Conservation (phyloP, 2,329 filamentous ascomycete genomes). For the Talaromyces sp. region DNA sequence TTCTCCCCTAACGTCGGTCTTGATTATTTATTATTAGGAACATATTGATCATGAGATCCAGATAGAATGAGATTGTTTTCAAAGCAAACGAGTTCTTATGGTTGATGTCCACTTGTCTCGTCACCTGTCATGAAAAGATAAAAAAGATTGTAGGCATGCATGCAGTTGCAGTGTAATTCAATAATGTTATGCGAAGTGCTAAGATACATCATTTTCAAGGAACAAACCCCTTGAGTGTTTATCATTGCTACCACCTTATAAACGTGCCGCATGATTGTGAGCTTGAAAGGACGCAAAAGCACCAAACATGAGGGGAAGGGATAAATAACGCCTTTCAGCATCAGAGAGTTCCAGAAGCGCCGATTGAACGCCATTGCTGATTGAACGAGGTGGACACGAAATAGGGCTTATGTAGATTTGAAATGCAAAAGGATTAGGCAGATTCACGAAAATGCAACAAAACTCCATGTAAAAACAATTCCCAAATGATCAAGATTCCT, state of each 20-base stretch:
- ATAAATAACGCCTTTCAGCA: background rate
- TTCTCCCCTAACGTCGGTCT: background rate
- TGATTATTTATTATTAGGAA: background rate
- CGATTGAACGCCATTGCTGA: background rate
- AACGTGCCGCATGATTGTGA: background rate
- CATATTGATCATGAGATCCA: background rate
- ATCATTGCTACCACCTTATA: background rate
- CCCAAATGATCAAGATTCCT: background rate
- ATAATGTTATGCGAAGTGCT: background rate
- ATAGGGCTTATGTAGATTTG: constrained; percentile 8
- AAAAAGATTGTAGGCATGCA: background rate
- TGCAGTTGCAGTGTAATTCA: background rate
- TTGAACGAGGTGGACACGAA: background rate
- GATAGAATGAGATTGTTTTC: background rate
- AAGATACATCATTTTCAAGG: background rate
- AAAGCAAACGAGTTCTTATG: background rate
- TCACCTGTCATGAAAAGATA: background rate
- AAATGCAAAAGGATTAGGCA: background rate
- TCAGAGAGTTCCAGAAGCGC: background rate
- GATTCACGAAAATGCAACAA: constrained; percentile 5
- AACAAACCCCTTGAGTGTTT: background rate
- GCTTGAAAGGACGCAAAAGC: background rate
- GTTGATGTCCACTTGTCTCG: background rate
- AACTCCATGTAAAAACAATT: constrained; percentile 11
- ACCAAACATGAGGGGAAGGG: background rate